Conservation (phyloP, 2,329 filamentous ascomycete genomes). For the Botrytis cinerea region DNA sequence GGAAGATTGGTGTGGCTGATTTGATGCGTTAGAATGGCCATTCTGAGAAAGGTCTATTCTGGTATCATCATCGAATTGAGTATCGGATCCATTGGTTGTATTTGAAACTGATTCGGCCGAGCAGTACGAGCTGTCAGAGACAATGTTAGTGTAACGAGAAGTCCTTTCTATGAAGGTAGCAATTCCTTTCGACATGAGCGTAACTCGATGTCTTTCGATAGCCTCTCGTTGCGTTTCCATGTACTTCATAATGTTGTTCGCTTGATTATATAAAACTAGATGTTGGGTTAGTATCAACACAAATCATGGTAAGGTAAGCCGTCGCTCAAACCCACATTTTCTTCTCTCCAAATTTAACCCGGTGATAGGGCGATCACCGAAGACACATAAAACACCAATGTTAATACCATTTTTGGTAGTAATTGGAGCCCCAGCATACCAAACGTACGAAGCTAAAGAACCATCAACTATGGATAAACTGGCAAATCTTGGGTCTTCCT, state of each 20-base stretch:
- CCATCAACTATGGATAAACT: conserved; percentile 26
- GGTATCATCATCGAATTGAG: neutral
- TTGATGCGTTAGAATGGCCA: neutral
- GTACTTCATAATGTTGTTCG: conserved; percentile 55
- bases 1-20: conserved; percentile 1
- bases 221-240: conserved; percentile 56
- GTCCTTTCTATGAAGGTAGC: conserved; percentile 52
- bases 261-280: conserved; percentile 54
- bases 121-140: neutral
- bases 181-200: conserved; percentile 54
- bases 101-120: neutral
- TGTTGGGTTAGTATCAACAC: neutral
- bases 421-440: conserved; percentile 28
- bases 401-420: conserved; percentile 18
- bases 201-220: conserved; percentile 53
- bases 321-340: conserved; percentile 23
- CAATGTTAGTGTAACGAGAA: conserved; percentile 14
- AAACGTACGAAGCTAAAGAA: conserved; percentile 23
- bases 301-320: conserved; percentile 49
- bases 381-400: conserved; percentile 60
- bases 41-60: neutral
- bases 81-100: neutral
- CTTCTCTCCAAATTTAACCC: conserved; percentile 19
- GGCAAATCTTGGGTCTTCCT: conserved; percentile 24
- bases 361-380: conserved; percentile 47